Evolutionary conservation across 1,139 yeast species (phyloP).

Genomic region (Yamadazyma friedrichii): DNA sequence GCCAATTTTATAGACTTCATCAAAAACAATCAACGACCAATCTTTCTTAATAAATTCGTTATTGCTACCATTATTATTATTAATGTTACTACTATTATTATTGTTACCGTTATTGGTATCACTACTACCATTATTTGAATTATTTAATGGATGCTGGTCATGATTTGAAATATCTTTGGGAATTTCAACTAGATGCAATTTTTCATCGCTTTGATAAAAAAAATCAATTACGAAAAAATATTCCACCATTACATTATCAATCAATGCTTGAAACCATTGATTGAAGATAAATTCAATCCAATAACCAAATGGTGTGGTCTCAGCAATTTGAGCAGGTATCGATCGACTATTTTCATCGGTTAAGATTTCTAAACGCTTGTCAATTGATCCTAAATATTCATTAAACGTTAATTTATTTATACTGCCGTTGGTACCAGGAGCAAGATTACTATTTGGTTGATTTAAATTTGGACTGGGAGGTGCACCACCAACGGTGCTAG

Average conservation of each 20-base stretch:
- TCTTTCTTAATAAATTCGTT: slow-evolving; percentile 27
- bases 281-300: slow-evolving; percentile 74
- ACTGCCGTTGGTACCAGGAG: background rate
- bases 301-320: slow-evolving; percentile 62
- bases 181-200: slow-evolving; percentile 21
- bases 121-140: background rate
- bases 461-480: slow-evolving; percentile 4
- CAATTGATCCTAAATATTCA: slow-evolving; percentile 56
- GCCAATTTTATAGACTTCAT: slow-evolving; percentile 47
- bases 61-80: background rate
- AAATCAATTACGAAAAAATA: slow-evolving; percentile 72
- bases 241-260: slow-evolving; percentile 79
- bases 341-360: slow-evolving; percentile 41
- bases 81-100: background rate
- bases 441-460: slow-evolving; percentile 4
- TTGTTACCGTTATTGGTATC: background rate
- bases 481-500: slow-evolving; percentile 9
- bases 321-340: slow-evolving; percentile 84
- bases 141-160: background rate
- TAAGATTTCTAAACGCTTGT: slow-evolving; percentile 55
- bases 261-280: slow-evolving; percentile 69
- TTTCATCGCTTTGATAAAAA: slow-evolving; percentile 54
- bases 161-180: slow-evolving; percentile 3
- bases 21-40: slow-evolving; percentile 53
- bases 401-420: slow-evolving; percentile 22